Base-by-base conservation (phyloP, 345 rosid genomes). In the Arabis alpina region DNA sequence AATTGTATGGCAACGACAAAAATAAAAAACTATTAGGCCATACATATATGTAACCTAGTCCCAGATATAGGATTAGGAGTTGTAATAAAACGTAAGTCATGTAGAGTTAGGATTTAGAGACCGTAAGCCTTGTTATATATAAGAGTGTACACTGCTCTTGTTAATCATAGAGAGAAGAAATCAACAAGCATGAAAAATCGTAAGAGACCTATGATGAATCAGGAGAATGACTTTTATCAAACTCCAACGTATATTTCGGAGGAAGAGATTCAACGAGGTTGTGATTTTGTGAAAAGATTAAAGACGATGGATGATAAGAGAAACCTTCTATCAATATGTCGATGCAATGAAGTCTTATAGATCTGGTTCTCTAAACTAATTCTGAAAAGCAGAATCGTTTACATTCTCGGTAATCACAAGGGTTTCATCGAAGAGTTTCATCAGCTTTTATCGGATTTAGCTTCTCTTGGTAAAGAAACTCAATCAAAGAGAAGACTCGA, bases 21-120 rank as follows among this genome's bases (percentile, higher is more conserved):
- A 36, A 7, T 1, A 34, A 32, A 34, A 34, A 8, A 2, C 8
- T 6, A 34, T 6, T 34, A 8, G 37, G 37, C 37, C 37, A 6
- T 19, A 19, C 37, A 34, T 34, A 34, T 34, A 34, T 8, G 10
- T 48, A 48, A 48, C n/a, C 95, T 96, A 53, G 8, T 19, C 23
- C 23, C 23, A 19, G 23, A 19, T 19, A 58, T 8, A 24, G 50
- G 64, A 60, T 28, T 42, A 60, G 39, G 51, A 60, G 23, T 27
- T 13, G 3, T 1, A 58, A 58, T 3, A 23, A 58, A 58, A 32
- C 16, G 13, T 41, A 24, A 7, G 8, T 59, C 64, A 41, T n/a
- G 49, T 41, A 24, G 19, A 41, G 12, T 28, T 60, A 42, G 36
- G 56, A 52, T 52, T 27, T 11, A 51, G 34, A 24, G 8, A 25